A percentile compares a stretch with the other conserved stretches of the same genome.
Conservation (phyloP, 352 stramenopile species). For the Phytophthora nicotianae region DNA sequence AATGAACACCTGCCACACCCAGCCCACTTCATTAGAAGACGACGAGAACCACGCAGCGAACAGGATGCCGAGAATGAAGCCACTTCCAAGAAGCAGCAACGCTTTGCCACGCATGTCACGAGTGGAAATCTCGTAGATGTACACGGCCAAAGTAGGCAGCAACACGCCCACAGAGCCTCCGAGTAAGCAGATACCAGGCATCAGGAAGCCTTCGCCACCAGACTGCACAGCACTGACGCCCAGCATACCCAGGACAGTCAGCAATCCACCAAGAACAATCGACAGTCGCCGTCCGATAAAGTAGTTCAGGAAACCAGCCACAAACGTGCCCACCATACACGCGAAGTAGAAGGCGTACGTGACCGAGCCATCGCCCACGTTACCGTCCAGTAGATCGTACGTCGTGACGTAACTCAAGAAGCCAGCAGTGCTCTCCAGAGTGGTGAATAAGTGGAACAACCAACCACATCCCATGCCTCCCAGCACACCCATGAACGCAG, state of each 20-base stretch:
- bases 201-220: conserved; percentile 56
- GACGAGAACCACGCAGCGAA: conserved; percentile 71
- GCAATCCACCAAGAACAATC: conserved; percentile 71
- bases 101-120: conserved; percentile 84
- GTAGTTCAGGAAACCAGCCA: conserved; percentile 64
- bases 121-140: conserved; percentile 89
- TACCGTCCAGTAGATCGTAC: conserved; percentile 71
- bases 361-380: conserved; percentile 60
- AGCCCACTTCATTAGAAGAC: conserved; percentile 75
- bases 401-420: conserved; percentile 82
- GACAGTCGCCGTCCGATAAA: conserved; percentile 79
- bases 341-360: conserved; percentile 78
- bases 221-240: conserved; percentile 64
- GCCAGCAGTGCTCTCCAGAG: conserved; percentile 69
- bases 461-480: conserved; percentile 75
- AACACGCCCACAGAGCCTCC: conserved; percentile 65
- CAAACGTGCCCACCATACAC: conserved; percentile 51
- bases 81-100: conserved; percentile 71
- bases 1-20: conserved; percentile 88
- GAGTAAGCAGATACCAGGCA: conserved; percentile 69
- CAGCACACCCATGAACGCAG: conserved; percentile 76
- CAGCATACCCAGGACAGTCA: conserved; percentile 76
- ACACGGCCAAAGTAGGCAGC: conserved; percentile 75
- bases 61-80: conserved; percentile 70
- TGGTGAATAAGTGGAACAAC: conserved; percentile 83